phyloP scores from a whole-genome alignment of 176 grass and related monocot genomes.

The Bromus sterilis region DNA sequence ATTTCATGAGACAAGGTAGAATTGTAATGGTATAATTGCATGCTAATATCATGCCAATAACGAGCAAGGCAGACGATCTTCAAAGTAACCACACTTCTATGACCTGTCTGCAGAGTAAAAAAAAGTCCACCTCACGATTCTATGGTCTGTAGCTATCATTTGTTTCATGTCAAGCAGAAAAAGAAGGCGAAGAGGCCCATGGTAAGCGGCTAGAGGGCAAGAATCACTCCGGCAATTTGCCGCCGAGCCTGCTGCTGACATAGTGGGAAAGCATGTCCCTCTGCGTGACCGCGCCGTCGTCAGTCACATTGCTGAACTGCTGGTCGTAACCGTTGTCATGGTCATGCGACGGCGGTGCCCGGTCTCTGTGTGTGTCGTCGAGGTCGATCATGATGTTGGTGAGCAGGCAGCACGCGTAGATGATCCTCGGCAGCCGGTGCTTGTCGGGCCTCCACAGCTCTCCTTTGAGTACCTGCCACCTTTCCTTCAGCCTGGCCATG shows the following conservation, averaged over 20 bases:
- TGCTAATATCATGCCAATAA: not conserved
- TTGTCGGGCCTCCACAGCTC: conserved; percentile 69
- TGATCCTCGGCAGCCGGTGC: conserved; percentile 58
- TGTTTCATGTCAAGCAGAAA: not conserved
- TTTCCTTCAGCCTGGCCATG: conserved; percentile 45
- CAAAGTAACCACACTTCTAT: not conserved
- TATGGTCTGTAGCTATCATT: not conserved
- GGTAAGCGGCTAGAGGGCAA: not conserved
- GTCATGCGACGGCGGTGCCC: conserved; percentile 12
- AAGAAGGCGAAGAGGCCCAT: not conserved
- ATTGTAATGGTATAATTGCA: not conserved
- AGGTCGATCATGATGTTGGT: conserved; percentile 62
- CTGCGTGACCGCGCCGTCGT: conserved; percentile 12
- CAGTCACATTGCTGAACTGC: conserved; percentile 37
- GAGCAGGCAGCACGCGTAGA: conserved; percentile 67
- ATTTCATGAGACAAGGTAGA: not conserved
- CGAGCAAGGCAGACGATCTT: not conserved
- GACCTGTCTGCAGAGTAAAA: not conserved
- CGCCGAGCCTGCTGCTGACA: not conserved
- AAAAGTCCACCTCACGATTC: not conserved
- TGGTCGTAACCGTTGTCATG: conserved; percentile 45
- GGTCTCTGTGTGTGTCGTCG: conserved; percentile 13
- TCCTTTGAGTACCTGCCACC: conserved; percentile 50
- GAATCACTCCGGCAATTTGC: conserved; percentile 12
- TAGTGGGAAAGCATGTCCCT: conserved; percentile 38